These are phyloP conservation scores for Penicillium hordei DNA, from an alignment of 2,329 filamentous ascomycete genomes.

Conservation along the genomic window DNA sequence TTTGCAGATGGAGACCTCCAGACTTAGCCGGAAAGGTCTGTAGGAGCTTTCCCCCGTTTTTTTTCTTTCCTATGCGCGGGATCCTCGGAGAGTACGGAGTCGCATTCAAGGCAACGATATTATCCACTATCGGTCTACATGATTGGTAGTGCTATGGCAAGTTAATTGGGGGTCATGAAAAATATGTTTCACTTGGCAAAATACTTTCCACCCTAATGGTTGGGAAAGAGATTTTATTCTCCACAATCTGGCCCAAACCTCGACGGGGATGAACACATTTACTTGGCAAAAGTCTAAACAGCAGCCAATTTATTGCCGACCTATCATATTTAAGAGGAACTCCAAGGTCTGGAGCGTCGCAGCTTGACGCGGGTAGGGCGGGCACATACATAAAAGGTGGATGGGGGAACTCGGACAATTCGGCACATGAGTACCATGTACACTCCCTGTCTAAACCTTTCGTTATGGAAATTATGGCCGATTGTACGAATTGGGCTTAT, in stretches of 20 bases:
- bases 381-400: neutral
- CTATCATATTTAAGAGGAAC: neutral
- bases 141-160: neutral
- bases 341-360: neutral
- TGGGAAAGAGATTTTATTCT: neutral
- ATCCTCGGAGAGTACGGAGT: too few species aligned
- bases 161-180: neutral
- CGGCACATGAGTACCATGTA: neutral
- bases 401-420: neutral
- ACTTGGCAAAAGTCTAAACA: neutral
- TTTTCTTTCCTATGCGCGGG: neutral
- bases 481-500: neutral
- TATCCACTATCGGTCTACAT: too few species aligned
- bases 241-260: neutral
- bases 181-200: neutral
- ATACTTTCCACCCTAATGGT: neutral
- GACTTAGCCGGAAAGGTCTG: neutral
- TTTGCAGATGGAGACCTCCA: neutral
- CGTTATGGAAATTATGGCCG: neutral
- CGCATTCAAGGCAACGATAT: neutral
- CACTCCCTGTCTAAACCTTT: neutral
- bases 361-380: neutral
- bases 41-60: neutral
- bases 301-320: too few species aligned
- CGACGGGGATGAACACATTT: too few species aligned